These are phyloP conservation scores for Chaetomium sp. DNA, from an alignment of 2,329 filamentous ascomycete genomes.

Conservation along the genomic window DNA sequence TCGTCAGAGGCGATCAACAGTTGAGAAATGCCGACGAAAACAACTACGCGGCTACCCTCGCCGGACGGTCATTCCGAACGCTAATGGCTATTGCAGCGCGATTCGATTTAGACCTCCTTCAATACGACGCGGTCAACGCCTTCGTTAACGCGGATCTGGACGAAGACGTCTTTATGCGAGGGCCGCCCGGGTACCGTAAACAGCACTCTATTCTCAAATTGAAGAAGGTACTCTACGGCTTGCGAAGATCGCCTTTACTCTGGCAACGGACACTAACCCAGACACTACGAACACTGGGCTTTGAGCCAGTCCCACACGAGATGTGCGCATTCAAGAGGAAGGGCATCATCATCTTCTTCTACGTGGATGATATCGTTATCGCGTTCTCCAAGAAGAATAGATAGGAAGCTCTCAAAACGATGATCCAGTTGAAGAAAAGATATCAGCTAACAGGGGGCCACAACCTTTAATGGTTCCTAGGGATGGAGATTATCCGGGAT, in stretches of 20 bases:
- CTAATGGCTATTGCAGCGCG: conserved; percentile 28
- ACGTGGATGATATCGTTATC: conserved; percentile 29
- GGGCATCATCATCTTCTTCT: conserved; percentile 10
- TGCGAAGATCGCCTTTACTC: conserved; percentile 25
- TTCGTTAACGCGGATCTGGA: conserved; percentile 28
- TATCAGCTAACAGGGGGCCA: neutral
- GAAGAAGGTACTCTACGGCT: conserved; percentile 30
- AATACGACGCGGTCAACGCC: conserved; percentile 29
- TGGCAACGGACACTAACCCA: conserved; percentile 28
- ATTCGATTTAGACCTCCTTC: conserved; percentile 28
- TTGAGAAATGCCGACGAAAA: conserved; percentile 14
- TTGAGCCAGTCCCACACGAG: neutral
- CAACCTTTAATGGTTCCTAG: conserved; percentile 3
- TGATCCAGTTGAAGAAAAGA: neutral
- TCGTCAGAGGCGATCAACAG: conserved; percentile 25
- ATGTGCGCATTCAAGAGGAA: neutral
- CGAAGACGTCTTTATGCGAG: conserved; percentile 23
- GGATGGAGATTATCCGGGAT: neutral
- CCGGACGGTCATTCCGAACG: conserved; percentile 25
- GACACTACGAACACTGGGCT: conserved; percentile 10
- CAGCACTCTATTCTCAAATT: conserved; percentile 1
- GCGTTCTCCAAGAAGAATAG: neutral
- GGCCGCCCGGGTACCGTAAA: conserved; percentile 20
- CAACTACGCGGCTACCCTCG: conserved; percentile 21
- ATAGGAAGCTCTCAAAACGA: neutral